Percentiles rank a stretch among this genome's conserved stretches.
Conservation (phyloP, 352 stramenopile genomes). For the Paralagenidium karlingii region DNA sequence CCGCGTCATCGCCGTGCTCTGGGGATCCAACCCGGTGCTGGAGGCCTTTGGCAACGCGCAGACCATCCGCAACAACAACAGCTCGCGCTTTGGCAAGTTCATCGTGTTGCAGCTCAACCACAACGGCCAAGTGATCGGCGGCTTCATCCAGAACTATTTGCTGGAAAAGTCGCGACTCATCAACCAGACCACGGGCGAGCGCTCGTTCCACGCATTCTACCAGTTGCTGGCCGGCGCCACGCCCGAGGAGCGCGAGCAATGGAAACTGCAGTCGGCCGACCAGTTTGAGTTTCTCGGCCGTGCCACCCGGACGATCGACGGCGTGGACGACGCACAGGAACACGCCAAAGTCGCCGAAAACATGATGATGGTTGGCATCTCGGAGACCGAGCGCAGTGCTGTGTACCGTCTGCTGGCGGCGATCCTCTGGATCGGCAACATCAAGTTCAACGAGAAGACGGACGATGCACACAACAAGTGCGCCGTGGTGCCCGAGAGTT, state of each 20-base stretch:
- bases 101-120: conserved; percentile 80
- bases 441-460: conserved; percentile 57
- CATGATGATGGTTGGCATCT: conserved; percentile 45
- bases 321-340: conserved; percentile 61
- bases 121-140: conserved; percentile 64
- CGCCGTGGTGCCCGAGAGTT: conserved; percentile 40
- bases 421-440: conserved; percentile 78
- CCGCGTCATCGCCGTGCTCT: conserved; percentile 63
- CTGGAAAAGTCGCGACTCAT: conserved; percentile 88
- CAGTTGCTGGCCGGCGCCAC: conserved; percentile 74
- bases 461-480: conserved; percentile 14
- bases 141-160: conserved; percentile 84
- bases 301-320: conserved; percentile 31
- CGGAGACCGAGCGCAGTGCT: conserved; percentile 42
- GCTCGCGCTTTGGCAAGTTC: conserved; percentile 78
- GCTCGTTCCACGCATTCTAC: conserved; percentile 93
- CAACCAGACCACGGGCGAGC: conserved; percentile 74
- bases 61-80: conserved; percentile 85
- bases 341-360: conserved; percentile 44
- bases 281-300: conserved; percentile 54
- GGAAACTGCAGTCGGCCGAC: conserved; percentile 32
- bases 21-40: conserved; percentile 71
- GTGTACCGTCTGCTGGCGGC: conserved; percentile 73
- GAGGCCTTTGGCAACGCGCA: conserved; percentile 79
- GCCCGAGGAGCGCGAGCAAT: conserved; percentile 27